phyloP scores from a whole-genome alignment of 164 flowering plant genomes.

The Vitis labrusca region DNA sequence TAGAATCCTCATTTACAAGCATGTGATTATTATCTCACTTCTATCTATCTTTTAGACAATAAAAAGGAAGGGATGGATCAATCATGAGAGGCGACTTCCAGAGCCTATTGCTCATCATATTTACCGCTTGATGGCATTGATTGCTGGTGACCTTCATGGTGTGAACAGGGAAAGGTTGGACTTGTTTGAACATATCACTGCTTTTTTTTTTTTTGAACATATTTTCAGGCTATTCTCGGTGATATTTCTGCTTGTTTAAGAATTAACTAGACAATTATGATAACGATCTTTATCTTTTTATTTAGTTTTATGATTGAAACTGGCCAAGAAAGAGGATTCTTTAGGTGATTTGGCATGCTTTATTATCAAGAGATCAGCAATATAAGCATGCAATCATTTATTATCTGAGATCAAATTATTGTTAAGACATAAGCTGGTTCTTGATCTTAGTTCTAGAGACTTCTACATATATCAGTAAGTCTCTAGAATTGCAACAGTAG shows the following conservation, averaged over 20 bases:
- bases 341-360: neutral
- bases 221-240: too few species aligned
- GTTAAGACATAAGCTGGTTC: too few species aligned
- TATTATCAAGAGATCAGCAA: neutral
- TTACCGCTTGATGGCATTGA: conserved; percentile 94
- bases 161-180: conserved; percentile 84
- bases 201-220: neutral
- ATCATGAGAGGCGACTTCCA: conserved; percentile 86
- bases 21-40: neutral
- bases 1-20: neutral
- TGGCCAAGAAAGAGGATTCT: neutral
- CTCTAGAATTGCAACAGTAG: too few species aligned
- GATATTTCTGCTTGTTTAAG: conserved; percentile 28
- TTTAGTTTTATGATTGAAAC: neutral
- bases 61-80: conserved; percentile 93
- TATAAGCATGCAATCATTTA: neutral
- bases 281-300: neutral
- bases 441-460: too few species aligned
- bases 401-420: neutral
- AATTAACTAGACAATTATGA: too few species aligned
- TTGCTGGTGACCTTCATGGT: conserved; percentile 78
- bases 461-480: too few species aligned
- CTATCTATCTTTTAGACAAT: conserved; percentile 54
- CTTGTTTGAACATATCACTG: neutral
- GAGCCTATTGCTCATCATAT: conserved; percentile 98